Evolutionary conservation across 2,329 filamentous ascomycete genomes (phyloP), one percentile per base, ranked within the genome.

Genomic region (Raffaelea arxii): DNA sequence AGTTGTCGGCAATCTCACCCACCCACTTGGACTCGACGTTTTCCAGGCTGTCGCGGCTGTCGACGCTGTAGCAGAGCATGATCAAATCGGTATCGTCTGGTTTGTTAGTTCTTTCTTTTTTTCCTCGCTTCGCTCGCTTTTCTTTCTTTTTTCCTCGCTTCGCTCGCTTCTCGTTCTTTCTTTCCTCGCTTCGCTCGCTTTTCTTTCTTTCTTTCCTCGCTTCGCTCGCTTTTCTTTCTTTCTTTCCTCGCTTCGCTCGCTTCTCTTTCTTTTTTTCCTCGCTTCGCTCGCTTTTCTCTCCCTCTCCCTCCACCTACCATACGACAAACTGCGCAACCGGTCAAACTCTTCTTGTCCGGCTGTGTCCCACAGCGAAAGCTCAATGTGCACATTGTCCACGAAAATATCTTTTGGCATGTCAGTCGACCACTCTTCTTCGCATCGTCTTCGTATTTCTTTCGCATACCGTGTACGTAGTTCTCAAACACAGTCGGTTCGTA

Each of bases 11-110:
- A 55, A 98, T 98, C 67, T 98, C 92, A 52, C 87, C 85, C 5
- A 96, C 87, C 92, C 92, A 98, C 70, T 98, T 98, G 57, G 87
- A 91, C 65, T 95, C 89, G 51, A 98, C 89, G 77, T 98, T 98
- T 66, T 98, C 92, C 51, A 98, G 80, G 3, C 90, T 96, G 65
- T 96, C 90, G 56, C 85, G 88, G 63, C 87, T 95, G 67, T 98
- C 92, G 63, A 97, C 86, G 58, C 86, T 92, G 69, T 97, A 98
- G 73, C 92, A 98, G 56, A 98, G 86, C 85, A 98, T 96, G 59
- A 98, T 95, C 39, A 94, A 82, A 62, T 98, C 92, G 45, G 92
- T 98, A 63, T 98, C 92, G 55, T 83, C 73, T 76, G 50, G 32
- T 12, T 14, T 21, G 22, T 24, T 25, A 6, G 3, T 32, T n/a